These are phyloP conservation scores for Agaricales sp. DNA, from an alignment of 1,284 basidiomycete species.

Conservation along the genomic window DNA sequence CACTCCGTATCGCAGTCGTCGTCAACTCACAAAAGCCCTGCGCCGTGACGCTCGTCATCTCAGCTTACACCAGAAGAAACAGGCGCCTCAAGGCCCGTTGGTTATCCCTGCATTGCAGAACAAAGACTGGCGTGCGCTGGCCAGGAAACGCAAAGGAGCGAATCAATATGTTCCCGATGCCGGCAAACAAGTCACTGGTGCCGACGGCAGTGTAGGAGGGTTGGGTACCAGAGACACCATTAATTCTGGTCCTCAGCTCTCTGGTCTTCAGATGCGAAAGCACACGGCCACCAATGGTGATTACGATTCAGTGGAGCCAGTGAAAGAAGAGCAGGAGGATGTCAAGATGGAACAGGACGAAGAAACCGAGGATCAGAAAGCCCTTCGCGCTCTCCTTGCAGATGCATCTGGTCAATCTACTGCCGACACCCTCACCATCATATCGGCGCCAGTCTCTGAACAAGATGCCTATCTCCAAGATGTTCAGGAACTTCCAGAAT, in stretches of 20 bases:
- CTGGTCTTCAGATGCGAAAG: constrained; percentile 46
- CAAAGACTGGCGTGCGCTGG: constrained; percentile 78
- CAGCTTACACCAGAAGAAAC: constrained; percentile 37
- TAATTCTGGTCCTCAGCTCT: constrained; percentile 55
- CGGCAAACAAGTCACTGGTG: constrained; percentile 47
- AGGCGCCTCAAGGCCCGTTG: constrained; percentile 48
- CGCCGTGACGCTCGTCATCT: constrained; percentile 14
- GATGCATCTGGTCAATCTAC: constrained; percentile 28
- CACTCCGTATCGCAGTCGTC: constrained; percentile 21
- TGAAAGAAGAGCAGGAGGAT: constrained; percentile 21
- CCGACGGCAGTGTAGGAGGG: constrained; percentile 72
- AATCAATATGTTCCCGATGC: constrained; percentile 59
- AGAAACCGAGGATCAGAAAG: constrained; percentile 53
- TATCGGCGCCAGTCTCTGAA: constrained; percentile 53
- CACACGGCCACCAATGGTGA: constrained; percentile 22
- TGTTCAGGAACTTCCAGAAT: constrained; percentile 66
- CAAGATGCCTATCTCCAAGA: constrained; percentile 77
- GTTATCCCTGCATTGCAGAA: constrained; percentile 81
- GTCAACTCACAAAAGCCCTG: constrained; percentile 54
- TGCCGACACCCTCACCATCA: constrained; percentile 38
- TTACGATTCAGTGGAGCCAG: constrained; percentile 19
- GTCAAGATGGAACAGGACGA: constrained; percentile 25
- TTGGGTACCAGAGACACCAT: constrained; percentile 62
- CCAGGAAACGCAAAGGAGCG: constrained; percentile 40
- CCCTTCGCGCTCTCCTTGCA: constrained; percentile 63